Conservation (phyloP, 169 alveolate genomes). For the Besnoitia besnoiti region DNA sequence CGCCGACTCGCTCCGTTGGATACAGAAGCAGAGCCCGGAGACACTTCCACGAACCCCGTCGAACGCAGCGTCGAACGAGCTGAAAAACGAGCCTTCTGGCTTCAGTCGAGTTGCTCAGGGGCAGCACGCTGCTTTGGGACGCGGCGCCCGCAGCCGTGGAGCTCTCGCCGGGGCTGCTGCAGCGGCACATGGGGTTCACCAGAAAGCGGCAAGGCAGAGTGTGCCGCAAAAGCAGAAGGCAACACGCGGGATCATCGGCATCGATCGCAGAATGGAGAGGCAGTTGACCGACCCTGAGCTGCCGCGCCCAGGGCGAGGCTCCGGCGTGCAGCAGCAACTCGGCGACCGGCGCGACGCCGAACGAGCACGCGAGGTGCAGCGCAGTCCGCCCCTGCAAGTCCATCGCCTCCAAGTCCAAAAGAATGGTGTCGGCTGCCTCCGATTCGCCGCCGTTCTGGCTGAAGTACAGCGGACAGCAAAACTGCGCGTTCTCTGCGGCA, state of each 20-base stretch:
- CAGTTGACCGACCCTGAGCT: conserved; percentile 25
- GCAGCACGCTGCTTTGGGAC: background rate
- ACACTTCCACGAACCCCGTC: conserved; percentile 62
- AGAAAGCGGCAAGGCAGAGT: conserved; percentile 46
- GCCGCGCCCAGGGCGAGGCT: conserved; percentile 44
- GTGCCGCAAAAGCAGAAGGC: conserved; percentile 56
- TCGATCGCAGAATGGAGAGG: conserved; percentile 56
- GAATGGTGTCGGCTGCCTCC: background rate
- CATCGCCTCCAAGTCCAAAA: conserved; percentile 43
- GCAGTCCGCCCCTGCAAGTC: conserved; percentile 61
- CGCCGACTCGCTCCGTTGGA: conserved; percentile 13
- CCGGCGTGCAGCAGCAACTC: conserved; percentile 66
- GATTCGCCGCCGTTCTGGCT: background rate
- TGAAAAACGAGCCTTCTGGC: background rate
- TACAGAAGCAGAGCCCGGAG: conserved; percentile 49
- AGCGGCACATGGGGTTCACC: background rate
- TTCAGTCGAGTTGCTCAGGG: background rate
- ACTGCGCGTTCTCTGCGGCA: background rate
- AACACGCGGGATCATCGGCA: conserved; percentile 31
- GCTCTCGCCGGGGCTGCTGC: background rate
- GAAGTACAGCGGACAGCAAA: background rate
- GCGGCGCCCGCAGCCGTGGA: background rate
- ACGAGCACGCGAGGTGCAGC: conserved; percentile 49
- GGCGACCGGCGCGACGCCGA: conserved; percentile 42
- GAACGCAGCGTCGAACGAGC: conserved; percentile 51